phyloP scores from a whole-genome alignment of 2,329 filamentous ascomycete species.

The Thelonectria olida region DNA sequence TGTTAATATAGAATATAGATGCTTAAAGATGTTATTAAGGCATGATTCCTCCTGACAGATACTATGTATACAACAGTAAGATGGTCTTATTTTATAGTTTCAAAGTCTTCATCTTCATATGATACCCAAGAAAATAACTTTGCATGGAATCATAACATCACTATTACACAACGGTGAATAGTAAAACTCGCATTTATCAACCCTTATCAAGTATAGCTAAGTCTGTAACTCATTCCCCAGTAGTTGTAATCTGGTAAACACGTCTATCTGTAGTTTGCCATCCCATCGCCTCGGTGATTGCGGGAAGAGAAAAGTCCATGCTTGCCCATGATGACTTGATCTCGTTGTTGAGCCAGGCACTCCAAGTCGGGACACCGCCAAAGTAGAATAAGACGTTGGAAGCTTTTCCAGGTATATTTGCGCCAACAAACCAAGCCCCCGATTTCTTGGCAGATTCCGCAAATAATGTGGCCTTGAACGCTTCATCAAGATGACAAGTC shows the following conservation, averaged over 20 bases:
- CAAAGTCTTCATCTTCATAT: too few relatives aligned
- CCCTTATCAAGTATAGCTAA: not conserved
- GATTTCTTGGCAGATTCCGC: conserved; percentile 21
- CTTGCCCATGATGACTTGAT: conserved; percentile 2
- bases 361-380: conserved; percentile 16
- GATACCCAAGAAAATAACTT: too few relatives aligned
- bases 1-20: too few relatives aligned
- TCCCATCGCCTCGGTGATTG: not conserved
- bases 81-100: too few relatives aligned
- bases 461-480: conserved; percentile 47
- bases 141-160: too few relatives aligned
- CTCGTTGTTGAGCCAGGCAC: conserved; percentile 18
- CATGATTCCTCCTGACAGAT: too few relatives aligned
- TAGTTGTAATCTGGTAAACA: not conserved
- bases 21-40: too few relatives aligned
- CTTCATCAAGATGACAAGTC: conserved; percentile 31
- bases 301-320: conserved; percentile 10
- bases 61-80: too few relatives aligned
- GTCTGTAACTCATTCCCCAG: not conserved
- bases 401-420: conserved; percentile 21
- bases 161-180: too few relatives aligned
- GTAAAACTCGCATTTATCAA: too few relatives aligned
- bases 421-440: conserved; percentile 23
- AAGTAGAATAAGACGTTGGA: conserved; percentile 20
- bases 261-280: not conserved